Conservation (phyloP, 345 rosid species). For the Hibiscus trionum region DNA sequence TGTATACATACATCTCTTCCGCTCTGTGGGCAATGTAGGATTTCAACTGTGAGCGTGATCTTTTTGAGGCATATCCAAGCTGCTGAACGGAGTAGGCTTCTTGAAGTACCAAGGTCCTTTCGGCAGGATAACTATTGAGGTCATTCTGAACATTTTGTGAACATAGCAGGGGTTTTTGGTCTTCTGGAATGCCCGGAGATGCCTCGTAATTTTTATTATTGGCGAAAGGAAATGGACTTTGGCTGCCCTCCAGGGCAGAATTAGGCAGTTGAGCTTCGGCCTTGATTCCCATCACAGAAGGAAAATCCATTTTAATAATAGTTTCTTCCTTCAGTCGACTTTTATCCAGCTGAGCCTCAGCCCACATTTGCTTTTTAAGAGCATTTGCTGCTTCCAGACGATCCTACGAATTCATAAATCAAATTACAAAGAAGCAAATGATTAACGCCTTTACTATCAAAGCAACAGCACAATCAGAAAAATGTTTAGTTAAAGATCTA, state of each 20-base stretch:
- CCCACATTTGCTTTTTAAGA: slow-evolving; percentile 98
- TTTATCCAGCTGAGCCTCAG: slow-evolving; percentile 89
- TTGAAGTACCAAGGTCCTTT: slow-evolving; percentile 34
- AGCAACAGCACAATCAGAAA: slow-evolving; percentile 11
- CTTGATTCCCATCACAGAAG: slow-evolving; percentile 38
- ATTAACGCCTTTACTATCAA: background rate
- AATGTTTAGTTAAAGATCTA: slow-evolving; percentile 20
- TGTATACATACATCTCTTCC: slow-evolving; percentile 85
- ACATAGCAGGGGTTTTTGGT: slow-evolving; percentile 39
- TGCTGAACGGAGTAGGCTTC: slow-evolving; percentile 49
- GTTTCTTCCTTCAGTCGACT: slow-evolving; percentile 73
- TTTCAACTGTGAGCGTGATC: slow-evolving; percentile 79
- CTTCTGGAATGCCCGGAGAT: slow-evolving; percentile 47
- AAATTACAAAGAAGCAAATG: slow-evolving; percentile 19
- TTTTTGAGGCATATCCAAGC: slow-evolving; percentile 68
- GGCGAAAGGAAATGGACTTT: slow-evolving; percentile 32
- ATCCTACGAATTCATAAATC: slow-evolving; percentile 48
- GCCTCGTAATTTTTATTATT: slow-evolving; percentile 36
- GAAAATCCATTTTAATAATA: slow-evolving; percentile 44
- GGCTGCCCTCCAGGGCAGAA: slow-evolving; percentile 35
- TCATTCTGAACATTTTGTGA: slow-evolving; percentile 42
- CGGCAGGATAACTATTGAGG: slow-evolving; percentile 30
- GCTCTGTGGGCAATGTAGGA: slow-evolving; percentile 82
- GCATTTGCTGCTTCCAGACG: slow-evolving; percentile 96
- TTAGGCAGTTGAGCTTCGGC: slow-evolving; percentile 38